Base-by-base conservation (phyloP, 495 filamentous ascomycete genomes). In the Extremus antarcticus region DNA sequence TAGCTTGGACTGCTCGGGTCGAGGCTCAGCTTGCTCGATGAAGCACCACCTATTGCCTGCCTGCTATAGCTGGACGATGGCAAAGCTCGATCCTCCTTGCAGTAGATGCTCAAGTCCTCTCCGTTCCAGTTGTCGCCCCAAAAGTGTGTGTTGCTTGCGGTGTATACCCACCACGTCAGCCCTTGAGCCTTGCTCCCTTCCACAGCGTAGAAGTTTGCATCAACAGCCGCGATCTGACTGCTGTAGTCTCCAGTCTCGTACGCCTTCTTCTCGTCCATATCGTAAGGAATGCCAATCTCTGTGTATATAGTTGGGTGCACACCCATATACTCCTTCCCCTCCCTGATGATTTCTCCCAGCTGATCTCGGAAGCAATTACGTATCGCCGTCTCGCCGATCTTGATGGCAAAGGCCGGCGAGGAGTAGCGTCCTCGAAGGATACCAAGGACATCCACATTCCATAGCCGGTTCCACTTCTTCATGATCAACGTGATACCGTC, bases 91-190 rank as follows among this genome's bases (percentile, higher is more conserved):
- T 98, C 92, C 59, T 98, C 90, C 2, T 75, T 56, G 0, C 88
- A 95, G 63, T 80, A 86, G 32, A 98, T 94, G 8, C 88, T 95
- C 17, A 98, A 73, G 70, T 98, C 92, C 62, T 98, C 92, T 25
- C 92, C 92, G 58, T 98, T 97, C 92, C 92, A 98, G 43, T 88
- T 82, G 64, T 98, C 92, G 32, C 92, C 94, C 74, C 86, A 86
- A 63, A 85, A 74, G 61, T 98, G 92, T 52, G 84, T 83, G 66
- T 96, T 98, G 76, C 77, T 78, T 29, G 79, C 78, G 49, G 80
- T 79, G 67, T 98, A 98, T 0, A 88, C 70, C 92, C 92, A 98
- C 49, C 95, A 64, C 0, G 90, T 87, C 63, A 88, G 95, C 0
- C 90, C 91, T 58, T 89, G 89, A 43, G 83, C 75, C 24, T 74